Evolutionary conservation across 1,284 basidiomycete species (phyloP).

Genomic region (Bjerkandera adusta): DNA sequence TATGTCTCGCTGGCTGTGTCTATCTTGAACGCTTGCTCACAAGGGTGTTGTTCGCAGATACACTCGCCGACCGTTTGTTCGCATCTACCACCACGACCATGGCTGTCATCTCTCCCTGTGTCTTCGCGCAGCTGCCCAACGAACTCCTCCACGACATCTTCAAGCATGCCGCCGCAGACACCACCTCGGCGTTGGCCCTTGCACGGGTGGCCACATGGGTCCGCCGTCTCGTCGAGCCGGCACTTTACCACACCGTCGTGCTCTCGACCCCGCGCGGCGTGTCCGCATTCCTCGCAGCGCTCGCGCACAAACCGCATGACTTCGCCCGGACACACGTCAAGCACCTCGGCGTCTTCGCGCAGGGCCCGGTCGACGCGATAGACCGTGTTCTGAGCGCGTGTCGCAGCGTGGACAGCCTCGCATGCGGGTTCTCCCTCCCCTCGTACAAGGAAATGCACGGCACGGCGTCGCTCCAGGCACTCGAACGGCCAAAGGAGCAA

Average conservation of each 20-base stretch:
- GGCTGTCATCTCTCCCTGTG: constrained; percentile 11
- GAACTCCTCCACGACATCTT: constrained; percentile 37
- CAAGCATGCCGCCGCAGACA: constrained; percentile 33
- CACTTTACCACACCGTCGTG: constrained; percentile 38
- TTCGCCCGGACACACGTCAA: constrained; percentile 27
- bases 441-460: constrained; percentile 27
- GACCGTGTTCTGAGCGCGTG: constrained; percentile 32
- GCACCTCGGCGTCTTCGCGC: constrained; percentile 32
- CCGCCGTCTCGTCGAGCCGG: constrained; percentile 33
- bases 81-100: constrained; percentile 10
- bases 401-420: constrained; percentile 33
- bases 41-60: not conserved
- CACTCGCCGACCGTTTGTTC: too few relatives aligned
- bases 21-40: not conserved
- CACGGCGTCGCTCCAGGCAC: constrained; percentile 20
- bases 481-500: constrained; percentile 30
- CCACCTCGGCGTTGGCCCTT: constrained; percentile 30
- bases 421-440: constrained; percentile 37
- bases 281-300: constrained; percentile 31
- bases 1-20: too few relatives aligned
- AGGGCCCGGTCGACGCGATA: constrained; percentile 35
- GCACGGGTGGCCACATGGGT: constrained; percentile 35
- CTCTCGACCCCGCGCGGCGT: constrained; percentile 34
- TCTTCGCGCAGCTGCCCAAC: constrained; percentile 33
- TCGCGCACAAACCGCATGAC: constrained; percentile 26